These are phyloP conservation scores for Lentinula lateritia DNA, from an alignment of 768 basidiomycete genomes.

Conservation along the genomic window DNA sequence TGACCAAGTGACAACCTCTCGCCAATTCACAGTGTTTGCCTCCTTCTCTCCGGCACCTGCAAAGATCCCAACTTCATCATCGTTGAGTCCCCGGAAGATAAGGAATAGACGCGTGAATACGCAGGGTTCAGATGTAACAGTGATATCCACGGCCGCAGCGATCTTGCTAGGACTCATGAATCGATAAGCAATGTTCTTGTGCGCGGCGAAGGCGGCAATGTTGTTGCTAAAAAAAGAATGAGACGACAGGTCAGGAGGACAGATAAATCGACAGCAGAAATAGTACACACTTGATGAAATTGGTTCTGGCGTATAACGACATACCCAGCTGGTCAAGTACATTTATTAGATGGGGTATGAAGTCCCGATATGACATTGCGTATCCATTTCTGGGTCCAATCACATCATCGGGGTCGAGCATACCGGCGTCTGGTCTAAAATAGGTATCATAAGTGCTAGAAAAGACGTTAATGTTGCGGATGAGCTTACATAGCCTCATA, in stretches of 20 bases:
- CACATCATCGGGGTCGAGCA: constrained; percentile 75
- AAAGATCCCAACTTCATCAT: constrained; percentile 74
- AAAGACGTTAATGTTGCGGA: background rate
- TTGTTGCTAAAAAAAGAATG: constrained; percentile 52
- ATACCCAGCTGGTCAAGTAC: constrained; percentile 84
- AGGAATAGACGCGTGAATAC: constrained; percentile 82
- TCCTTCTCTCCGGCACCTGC: constrained; percentile 82
- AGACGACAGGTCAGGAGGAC: background rate
- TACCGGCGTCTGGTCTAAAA: constrained; percentile 67
- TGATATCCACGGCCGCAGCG: constrained; percentile 82
- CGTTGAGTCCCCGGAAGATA: constrained; percentile 77
- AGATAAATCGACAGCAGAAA: background rate
- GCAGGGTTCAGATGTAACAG: constrained; percentile 75
- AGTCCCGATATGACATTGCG: constrained; percentile 79
- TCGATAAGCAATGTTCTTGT: constrained; percentile 89
- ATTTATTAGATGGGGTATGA: constrained; percentile 72
- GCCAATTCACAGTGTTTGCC: constrained; percentile 76
- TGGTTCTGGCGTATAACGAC: constrained; percentile 76
- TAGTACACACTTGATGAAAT: constrained; percentile 62
- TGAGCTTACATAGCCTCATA: constrained; percentile 75
- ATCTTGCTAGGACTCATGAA: constrained; percentile 77
- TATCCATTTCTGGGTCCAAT: constrained; percentile 80
- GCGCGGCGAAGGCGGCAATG: constrained; percentile 62
- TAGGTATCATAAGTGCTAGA: background rate
- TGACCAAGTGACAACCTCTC: constrained; percentile 74